Evolutionary conservation across 495 filamentous ascomycete species (phyloP), one percentile per base, ranked within the genome.

Genomic region (Emericellopsis terricola): DNA sequence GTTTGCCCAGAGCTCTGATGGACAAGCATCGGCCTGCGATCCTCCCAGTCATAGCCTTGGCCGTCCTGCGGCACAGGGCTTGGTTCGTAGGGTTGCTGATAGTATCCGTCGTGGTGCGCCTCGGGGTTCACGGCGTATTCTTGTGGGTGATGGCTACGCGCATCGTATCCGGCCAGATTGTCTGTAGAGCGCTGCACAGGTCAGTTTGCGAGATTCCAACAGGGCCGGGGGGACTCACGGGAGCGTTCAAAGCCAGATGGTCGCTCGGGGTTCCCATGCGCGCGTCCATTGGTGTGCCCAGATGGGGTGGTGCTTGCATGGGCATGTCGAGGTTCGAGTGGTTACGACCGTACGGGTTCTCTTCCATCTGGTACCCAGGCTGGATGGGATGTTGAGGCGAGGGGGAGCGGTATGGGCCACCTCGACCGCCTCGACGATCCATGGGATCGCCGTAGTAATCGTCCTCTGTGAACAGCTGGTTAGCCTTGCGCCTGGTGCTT

Each of bases 41-140:
- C 65, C 20, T 66, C 60, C 28, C 40, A 35, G 3, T 35, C 33
- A 15, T 35, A 28, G 21, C 13, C 14, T 15, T 35, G 33, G 15
- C 24, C 19, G 19, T 34, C 33, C 19, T 49, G 36, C 29, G 46
- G 47, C 1, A 48, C 47, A 8, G 36, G 43, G 13, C 41, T 33
- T 3, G 81, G 78, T 39, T 83, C 62, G 52, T 93, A 89, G 3
- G 81, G 78, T 45, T 73, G 76, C 34, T 73, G 78, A 48, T 79
- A 89, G 56, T 93, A 91, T 28, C 75, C 69, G 52, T 93, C 81
- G 45, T 86, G 81, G 43, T 91, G 83, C 26, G 71, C 74, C 50
- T 84, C 71, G 9, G 86, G 85, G 38, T 81, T 72, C 23, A 94
- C 52, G 4, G 72, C 57, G 50, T 87, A 91, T 17, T 83, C 78